Evolutionary conservation across 306 rosid genomes (phyloP).

Genomic region (Abrus precatorius): DNA sequence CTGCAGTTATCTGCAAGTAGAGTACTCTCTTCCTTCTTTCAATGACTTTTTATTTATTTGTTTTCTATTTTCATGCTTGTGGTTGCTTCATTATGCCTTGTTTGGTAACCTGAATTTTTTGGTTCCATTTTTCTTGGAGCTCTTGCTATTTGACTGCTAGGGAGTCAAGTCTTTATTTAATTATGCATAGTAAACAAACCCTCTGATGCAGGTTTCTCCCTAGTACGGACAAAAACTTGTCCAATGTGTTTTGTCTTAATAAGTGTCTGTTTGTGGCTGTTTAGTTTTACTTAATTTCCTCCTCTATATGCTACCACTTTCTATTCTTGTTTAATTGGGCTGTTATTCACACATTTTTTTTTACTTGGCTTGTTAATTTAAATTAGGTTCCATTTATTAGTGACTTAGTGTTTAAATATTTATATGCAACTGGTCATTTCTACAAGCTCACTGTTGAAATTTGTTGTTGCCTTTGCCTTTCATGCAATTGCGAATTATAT

Average conservation of each 20-base stretch:
- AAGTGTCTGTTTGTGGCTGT: conserved; percentile 14
- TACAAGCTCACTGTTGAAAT: conserved; percentile 15
- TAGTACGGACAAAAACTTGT: conserved; percentile 42
- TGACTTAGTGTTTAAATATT: not conserved
- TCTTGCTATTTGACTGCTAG: conserved; percentile 17
- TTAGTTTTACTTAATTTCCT: conserved; percentile 16
- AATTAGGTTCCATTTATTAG: not conserved
- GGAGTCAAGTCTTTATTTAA: conserved; percentile 19
- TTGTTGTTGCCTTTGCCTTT: conserved; percentile 12
- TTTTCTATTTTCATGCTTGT: conserved; percentile 35
- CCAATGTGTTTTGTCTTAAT: conserved; percentile 40
- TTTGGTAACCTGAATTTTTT: conserved; percentile 29
- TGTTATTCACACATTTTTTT: not conserved
- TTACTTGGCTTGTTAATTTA: conserved; percentile 30
- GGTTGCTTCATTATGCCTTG: conserved; percentile 32
- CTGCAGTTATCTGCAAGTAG: conserved; percentile 41
- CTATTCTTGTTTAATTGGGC: conserved; percentile 18
- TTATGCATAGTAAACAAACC: not conserved
- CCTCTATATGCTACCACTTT: conserved; percentile 5
- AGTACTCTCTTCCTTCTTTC: conserved; percentile 43
- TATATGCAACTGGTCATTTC: conserved; percentile 21
- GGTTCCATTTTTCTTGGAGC: conserved; percentile 48
- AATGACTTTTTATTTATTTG: not conserved
- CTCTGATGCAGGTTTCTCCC: conserved; percentile 16
- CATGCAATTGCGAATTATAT: conserved; percentile 35